Evolutionary conservation across 208 protist species (phyloP).

Genomic region (Crithidia mellificae): DNA sequence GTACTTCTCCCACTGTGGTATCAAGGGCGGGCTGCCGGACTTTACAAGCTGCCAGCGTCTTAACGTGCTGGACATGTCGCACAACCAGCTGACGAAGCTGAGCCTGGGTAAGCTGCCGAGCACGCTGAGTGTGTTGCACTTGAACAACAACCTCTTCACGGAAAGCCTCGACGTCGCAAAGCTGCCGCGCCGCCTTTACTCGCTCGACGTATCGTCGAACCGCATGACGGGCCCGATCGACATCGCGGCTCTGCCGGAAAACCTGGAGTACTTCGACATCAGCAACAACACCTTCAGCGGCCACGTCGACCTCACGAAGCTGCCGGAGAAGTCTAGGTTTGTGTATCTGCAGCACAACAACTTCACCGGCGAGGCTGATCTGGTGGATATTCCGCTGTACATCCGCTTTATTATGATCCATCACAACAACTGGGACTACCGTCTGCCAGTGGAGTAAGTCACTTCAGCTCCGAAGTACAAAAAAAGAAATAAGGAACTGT

Average conservation of each 20-base stretch:
- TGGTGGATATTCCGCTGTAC: slow-evolving; percentile 42
- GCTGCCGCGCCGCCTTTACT: slow-evolving; percentile 26
- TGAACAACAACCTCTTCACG: slow-evolving; percentile 32
- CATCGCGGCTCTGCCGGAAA: slow-evolving; percentile 19
- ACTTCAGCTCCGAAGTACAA: not conserved
- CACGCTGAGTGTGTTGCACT: slow-evolving; percentile 11
- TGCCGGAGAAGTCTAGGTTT: slow-evolving; percentile 37
- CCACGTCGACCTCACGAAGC: slow-evolving; percentile 32
- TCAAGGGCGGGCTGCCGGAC: slow-evolving; percentile 8
- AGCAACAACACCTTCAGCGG: slow-evolving; percentile 45
- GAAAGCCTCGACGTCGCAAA: not conserved
- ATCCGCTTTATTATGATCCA: slow-evolving; percentile 48
- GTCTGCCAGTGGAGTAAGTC: slow-evolving; percentile 18
- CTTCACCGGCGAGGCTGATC: slow-evolving; percentile 41
- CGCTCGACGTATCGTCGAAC: slow-evolving; percentile 35
- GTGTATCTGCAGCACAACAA: slow-evolving; percentile 47
- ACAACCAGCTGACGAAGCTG: slow-evolving; percentile 23
- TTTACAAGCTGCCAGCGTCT: not conserved
- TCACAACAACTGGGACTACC: slow-evolving; percentile 59
- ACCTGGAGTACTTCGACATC: slow-evolving; percentile 36
- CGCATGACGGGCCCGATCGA: slow-evolving; percentile 18
- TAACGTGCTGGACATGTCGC: slow-evolving; percentile 27
- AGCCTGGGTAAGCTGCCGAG: slow-evolving; percentile 13
- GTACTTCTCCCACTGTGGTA: slow-evolving; percentile 4
- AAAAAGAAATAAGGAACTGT: too few species aligned